A percentile compares a stretch with the other conserved stretches of the same genome.
Conservation (phyloP, 352 stramenopile genomes). For the Phytopythium mirpurense region DNA sequence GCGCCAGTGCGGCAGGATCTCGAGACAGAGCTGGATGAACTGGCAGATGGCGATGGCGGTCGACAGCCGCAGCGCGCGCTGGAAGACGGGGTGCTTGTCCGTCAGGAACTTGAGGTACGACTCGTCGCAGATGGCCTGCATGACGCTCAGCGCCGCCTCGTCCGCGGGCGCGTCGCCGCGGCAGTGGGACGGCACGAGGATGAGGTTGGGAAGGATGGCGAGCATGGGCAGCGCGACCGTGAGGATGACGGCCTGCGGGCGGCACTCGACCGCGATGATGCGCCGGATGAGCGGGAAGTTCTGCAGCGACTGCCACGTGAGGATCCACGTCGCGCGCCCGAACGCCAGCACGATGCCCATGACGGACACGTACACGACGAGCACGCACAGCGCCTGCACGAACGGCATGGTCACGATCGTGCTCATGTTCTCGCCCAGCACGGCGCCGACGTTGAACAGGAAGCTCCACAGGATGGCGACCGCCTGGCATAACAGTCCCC, state of each 20-base stretch:
- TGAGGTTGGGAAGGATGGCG: slow-evolving; percentile 66
- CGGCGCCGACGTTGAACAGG: slow-evolving; percentile 76
- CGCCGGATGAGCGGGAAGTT: slow-evolving; percentile 86
- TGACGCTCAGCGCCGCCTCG: slow-evolving; percentile 23
- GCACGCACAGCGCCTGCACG: slow-evolving; percentile 62
- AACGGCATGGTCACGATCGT: slow-evolving; percentile 82
- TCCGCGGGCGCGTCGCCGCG: slow-evolving; percentile 15
- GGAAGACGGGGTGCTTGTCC: slow-evolving; percentile 77
- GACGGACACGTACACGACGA: slow-evolving; percentile 77
- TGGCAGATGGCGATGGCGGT: slow-evolving; percentile 80
- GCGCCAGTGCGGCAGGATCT: slow-evolving; percentile 76
- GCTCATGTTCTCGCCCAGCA: slow-evolving; percentile 85
- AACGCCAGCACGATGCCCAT: slow-evolving; percentile 85
- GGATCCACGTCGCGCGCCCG: slow-evolving; percentile 81
- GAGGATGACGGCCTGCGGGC: slow-evolving; percentile 74
- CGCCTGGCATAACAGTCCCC: no score
- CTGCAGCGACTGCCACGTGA: slow-evolving; percentile 83
- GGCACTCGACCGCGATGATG: slow-evolving; percentile 74
- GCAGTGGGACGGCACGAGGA: slow-evolving; percentile 65
- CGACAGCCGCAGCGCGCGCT: slow-evolving; percentile 70
- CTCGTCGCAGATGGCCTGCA: slow-evolving; percentile 66
- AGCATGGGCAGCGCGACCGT: slow-evolving; percentile 72
- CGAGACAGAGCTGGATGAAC: slow-evolving; percentile 81
- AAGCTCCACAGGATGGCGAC: slow-evolving; percentile 85
- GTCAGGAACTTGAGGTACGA: slow-evolving; percentile 84